phyloP scores from a whole-genome alignment of 208 protist species.

The Trypanosoma cruzi region DNA sequence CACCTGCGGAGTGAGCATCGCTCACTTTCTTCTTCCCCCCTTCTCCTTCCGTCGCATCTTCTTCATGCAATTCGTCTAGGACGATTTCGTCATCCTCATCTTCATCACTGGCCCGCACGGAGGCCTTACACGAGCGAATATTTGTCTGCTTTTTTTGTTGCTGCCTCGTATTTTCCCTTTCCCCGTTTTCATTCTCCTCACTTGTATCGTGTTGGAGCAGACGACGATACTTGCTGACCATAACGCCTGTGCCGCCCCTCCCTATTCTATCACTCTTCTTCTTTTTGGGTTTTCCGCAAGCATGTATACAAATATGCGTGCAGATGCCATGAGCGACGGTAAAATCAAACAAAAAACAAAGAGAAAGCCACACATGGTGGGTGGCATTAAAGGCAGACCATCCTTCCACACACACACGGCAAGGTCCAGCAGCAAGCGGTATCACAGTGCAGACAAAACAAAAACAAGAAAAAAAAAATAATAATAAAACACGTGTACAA shows the following conservation, averaged over 20 bases:
- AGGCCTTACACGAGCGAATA: neutral
- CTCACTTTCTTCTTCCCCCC: neutral
- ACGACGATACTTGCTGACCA: slow-evolving; percentile 56
- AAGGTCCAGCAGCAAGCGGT: too few species aligned
- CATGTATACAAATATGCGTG: too few species aligned
- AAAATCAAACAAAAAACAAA: slow-evolving; percentile 20
- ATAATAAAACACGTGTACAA: neutral
- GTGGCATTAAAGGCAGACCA: too few species aligned
- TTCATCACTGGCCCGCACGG: neutral
- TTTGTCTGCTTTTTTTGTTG: slow-evolving; percentile 1
- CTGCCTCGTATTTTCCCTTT: neutral
- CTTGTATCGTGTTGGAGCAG: slow-evolving; percentile 23
- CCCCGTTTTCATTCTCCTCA: neutral
- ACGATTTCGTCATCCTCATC: slow-evolving; percentile 1
- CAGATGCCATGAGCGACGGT: too few species aligned
- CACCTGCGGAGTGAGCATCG: neutral
- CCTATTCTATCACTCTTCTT: neutral
- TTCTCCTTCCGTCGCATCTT: neutral
- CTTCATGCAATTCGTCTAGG: slow-evolving; percentile 7
- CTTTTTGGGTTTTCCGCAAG: too few species aligned
- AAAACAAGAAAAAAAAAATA: slow-evolving; percentile 2
- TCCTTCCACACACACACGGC: neutral
- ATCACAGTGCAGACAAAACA: neutral
- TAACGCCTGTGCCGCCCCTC: neutral
- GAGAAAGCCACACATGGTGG: slow-evolving; percentile 13